These are phyloP conservation scores for Phytophthora niederhauseri DNA, from an alignment of 352 stramenopile genomes.

Conservation along the genomic window DNA sequence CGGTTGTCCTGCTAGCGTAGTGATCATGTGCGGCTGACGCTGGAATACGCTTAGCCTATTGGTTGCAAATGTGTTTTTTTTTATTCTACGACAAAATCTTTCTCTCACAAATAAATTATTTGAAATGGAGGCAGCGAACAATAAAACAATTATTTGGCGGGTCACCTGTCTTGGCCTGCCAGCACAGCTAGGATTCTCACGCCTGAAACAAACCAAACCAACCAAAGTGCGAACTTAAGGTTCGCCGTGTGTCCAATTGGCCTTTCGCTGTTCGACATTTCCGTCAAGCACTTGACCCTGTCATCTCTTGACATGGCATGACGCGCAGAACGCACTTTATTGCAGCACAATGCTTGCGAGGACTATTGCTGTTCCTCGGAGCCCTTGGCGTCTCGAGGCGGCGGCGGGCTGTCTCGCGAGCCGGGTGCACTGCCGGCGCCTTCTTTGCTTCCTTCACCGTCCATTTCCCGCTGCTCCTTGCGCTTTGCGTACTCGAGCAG, in stretches of 20 bases:
- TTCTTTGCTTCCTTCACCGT: conserved; percentile 12
- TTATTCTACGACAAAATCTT: no score
- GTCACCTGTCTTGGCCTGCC: no score
- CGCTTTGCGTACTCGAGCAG: conserved; percentile 64
- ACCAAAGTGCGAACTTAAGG: no score
- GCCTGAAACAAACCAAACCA: no score
- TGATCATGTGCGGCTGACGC: no score
- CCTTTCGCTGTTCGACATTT: conserved; percentile 15
- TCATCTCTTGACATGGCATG: conserved; percentile 11
- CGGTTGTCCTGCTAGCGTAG: no score
- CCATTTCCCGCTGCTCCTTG: conserved; percentile 43
- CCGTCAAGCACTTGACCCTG: not conserved
- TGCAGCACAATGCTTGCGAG: not conserved
- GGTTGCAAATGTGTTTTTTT: no score
- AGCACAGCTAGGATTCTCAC: no score
- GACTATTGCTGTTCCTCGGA: conserved; percentile 3
- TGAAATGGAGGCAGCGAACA: no score
- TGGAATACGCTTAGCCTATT: no score
- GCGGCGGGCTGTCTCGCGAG: not conserved
- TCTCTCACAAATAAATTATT: no score
- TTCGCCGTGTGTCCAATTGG: conserved; percentile 8
- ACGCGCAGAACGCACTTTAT: not conserved
- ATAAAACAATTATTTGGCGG: no score
- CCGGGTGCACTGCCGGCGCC: not conserved
- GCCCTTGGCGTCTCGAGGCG: not conserved